Percentiles rank a stretch among this genome's conserved stretches.
Evolutionary conservation across 2,329 filamentous ascomycete genomes (phyloP).

Genomic region (Sporothrix schenckii): DNA sequence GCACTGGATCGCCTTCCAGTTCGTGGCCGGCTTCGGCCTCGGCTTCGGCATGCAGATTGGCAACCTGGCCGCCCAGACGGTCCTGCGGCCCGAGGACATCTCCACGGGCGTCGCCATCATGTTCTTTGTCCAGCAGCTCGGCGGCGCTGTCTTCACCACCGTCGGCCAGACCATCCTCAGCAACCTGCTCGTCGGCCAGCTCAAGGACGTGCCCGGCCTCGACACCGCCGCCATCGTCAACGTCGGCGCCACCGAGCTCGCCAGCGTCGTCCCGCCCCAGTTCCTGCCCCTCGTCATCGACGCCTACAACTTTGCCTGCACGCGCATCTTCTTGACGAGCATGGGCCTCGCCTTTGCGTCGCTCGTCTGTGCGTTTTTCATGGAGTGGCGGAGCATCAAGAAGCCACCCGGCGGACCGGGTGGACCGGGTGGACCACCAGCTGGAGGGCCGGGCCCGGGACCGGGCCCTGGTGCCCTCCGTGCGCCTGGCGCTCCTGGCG

Average conservation of each 20-base stretch:
- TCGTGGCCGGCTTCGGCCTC: constrained; percentile 50
- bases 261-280: constrained; percentile 36
- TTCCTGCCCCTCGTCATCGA: constrained; percentile 32
- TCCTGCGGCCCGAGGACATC: constrained; percentile 47
- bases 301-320: constrained; percentile 65
- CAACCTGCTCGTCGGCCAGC: constrained; percentile 45
- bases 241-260: constrained; percentile 36
- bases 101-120: constrained; percentile 50
- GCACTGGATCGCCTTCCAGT: constrained; percentile 49
- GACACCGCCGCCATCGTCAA: constrained; percentile 35
- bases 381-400: constrained; percentile 63
- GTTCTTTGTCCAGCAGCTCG: constrained; percentile 52
- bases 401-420: constrained; percentile 38
- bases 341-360: constrained; percentile 57
- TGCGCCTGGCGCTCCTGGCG: constrained; percentile 7
- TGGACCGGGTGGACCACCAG: constrained; percentile 31
- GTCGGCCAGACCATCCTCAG: constrained; percentile 52
- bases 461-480: constrained; percentile 4
- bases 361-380: constrained; percentile 56
- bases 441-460: neutral
- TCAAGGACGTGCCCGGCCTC: constrained; percentile 42
- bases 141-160: constrained; percentile 51
- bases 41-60: constrained; percentile 51
- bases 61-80: constrained; percentile 52
- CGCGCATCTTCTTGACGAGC: constrained; percentile 62